Evolutionary conservation across 768 basidiomycete species (phyloP).

Genomic region (Candolleomyces eurysporus): DNA sequence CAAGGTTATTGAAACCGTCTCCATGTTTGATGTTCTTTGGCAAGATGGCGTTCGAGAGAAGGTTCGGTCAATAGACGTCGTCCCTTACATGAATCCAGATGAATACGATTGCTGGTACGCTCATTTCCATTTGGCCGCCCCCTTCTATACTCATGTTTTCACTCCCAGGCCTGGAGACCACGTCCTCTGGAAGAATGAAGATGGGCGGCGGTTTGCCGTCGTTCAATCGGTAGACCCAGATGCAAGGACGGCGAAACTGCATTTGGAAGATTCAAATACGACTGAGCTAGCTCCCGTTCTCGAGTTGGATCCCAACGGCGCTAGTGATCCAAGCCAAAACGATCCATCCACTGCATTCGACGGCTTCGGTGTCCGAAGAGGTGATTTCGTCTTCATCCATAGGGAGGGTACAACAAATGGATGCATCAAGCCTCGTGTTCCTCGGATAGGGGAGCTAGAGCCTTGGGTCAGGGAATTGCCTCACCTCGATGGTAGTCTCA

Average conservation of each 20-base stretch:
- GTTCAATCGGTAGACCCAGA: slow-evolving; percentile 75
- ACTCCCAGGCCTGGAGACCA: slow-evolving; percentile 82
- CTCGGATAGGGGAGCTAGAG: slow-evolving; percentile 83
- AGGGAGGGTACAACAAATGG: slow-evolving; percentile 71
- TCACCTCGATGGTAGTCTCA: slow-evolving; percentile 47
- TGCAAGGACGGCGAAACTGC: slow-evolving; percentile 69
- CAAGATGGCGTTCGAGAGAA: slow-evolving; percentile 77
- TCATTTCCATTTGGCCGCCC: not conserved
- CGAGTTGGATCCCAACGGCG: slow-evolving; percentile 86
- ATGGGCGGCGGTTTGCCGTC: slow-evolving; percentile 61
- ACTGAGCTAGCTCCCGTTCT: slow-evolving; percentile 75
- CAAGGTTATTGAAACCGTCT: slow-evolving; percentile 67
- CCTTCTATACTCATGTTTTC: slow-evolving; percentile 8
- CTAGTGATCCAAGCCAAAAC: slow-evolving; percentile 46
- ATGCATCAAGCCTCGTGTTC: slow-evolving; percentile 63
- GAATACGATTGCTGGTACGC: slow-evolving; percentile 89
- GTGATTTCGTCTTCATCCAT: slow-evolving; percentile 85
- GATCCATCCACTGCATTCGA: slow-evolving; percentile 43
- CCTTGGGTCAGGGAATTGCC: slow-evolving; percentile 70
- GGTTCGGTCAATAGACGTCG: slow-evolving; percentile 58
- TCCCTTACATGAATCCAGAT: slow-evolving; percentile 85
- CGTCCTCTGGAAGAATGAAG: slow-evolving; percentile 80
- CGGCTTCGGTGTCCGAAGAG: slow-evolving; percentile 76
- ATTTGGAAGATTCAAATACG: slow-evolving; percentile 50
- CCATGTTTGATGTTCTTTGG: slow-evolving; percentile 77